These are phyloP conservation scores for Porodaedalea pini DNA, from an alignment of 1,284 basidiomycete genomes.

Conservation along the genomic window DNA sequence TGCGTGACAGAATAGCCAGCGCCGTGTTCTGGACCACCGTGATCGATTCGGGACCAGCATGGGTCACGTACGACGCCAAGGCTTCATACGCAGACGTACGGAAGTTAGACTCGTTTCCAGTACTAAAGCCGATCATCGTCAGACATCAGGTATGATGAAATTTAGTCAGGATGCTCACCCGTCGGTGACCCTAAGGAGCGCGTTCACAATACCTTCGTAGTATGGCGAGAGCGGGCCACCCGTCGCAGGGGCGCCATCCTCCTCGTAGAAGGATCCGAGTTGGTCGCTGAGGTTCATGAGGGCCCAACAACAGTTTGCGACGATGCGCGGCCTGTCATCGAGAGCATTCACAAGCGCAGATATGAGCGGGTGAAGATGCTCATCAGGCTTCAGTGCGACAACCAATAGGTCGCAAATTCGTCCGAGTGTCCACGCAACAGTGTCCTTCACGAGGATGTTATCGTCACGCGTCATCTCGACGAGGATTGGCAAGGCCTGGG, in stretches of 20 bases:
- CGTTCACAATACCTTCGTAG: constrained; percentile 83
- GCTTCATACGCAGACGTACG: constrained; percentile 97
- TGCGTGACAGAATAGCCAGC: constrained; percentile 79
- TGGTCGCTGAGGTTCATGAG: constrained; percentile 94
- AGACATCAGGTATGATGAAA: constrained; percentile 2
- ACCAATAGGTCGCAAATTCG: constrained; percentile 92
- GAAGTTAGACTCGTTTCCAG: constrained; percentile 88
- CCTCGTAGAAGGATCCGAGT: constrained; percentile 61
- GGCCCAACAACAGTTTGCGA: constrained; percentile 95
- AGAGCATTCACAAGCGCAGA: constrained; percentile 82
- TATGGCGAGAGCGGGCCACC: constrained; percentile 79
- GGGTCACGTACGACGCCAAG: constrained; percentile 81
- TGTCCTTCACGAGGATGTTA: constrained; percentile 90
- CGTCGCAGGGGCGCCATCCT: constrained; percentile 48
- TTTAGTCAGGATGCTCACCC: constrained; percentile 47
- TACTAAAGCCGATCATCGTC: constrained; percentile 38
- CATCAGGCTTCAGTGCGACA: constrained; percentile 83
- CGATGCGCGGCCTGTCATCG: constrained; percentile 80
- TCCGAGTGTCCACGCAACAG: constrained; percentile 96
- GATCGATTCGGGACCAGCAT: constrained; percentile 81
- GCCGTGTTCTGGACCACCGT: constrained; percentile 81
- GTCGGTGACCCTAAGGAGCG: constrained; percentile 82
- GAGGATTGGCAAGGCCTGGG: constrained; percentile 90
- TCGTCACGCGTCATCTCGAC: constrained; percentile 94
- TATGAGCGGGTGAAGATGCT: constrained; percentile 83